A percentile compares a stretch with the other conserved stretches of the same genome.
phyloP scores from a whole-genome alignment of 257 asterid genomes.

The Rauvolfia tetraphylla region DNA sequence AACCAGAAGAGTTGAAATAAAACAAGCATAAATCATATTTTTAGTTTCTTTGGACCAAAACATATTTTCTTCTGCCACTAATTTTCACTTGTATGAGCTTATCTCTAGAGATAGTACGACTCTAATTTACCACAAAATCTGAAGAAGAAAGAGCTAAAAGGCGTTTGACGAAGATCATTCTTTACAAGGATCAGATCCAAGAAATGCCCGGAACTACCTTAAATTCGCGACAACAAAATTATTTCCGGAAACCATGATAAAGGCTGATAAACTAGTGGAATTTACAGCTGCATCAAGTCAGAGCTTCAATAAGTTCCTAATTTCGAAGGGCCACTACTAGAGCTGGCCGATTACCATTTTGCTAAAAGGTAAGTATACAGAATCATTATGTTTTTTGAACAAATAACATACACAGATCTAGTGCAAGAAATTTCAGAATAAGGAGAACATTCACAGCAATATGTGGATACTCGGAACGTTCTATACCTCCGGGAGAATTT shows the following conservation, averaged over 20 bases:
- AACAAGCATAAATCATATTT: background rate
- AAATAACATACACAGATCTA: too few relatives aligned
- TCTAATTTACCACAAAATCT: too few relatives aligned
- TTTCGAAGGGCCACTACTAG: background rate
- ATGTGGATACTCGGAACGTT: background rate
- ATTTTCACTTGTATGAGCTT: background rate
- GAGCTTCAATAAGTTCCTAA: background rate
- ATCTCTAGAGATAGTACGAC: too few relatives aligned
- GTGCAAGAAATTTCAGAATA: background rate
- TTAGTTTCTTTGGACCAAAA: too few relatives aligned
- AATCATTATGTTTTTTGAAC: background rate
- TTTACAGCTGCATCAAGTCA: too few relatives aligned
- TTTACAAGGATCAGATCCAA: background rate
- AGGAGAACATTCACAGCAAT: background rate
- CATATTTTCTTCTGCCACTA: background rate
- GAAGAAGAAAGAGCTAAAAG: too few relatives aligned
- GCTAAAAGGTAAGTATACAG: background rate
- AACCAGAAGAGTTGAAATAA: background rate
- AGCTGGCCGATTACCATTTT: too few relatives aligned
- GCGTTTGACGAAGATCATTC: too few relatives aligned
- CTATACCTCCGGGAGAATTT: constrained; percentile 51
- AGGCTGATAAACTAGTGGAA: background rate
- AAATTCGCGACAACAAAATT: background rate
- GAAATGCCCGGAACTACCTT: background rate
- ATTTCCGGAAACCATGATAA: background rate